Evolutionary conservation across 2,329 filamentous ascomycete genomes (phyloP).

Genomic region (Nemania sp.): DNA sequence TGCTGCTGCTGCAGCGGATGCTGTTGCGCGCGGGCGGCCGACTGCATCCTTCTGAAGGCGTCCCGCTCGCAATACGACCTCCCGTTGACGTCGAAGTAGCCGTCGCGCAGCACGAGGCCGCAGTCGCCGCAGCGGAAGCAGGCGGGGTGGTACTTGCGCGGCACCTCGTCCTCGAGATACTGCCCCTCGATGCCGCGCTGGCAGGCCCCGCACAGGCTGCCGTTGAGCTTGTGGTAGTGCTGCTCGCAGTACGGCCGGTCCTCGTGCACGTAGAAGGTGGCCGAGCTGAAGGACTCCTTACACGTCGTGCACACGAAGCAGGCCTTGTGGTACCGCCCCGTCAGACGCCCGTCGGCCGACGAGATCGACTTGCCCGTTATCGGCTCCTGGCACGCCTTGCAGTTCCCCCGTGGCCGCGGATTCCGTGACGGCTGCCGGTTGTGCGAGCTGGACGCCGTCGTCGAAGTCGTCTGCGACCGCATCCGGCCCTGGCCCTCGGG

Average conservation of each 20-base stretch:
- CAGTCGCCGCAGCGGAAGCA: conserved; percentile 89
- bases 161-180: conserved; percentile 81
- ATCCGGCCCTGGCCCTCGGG: conserved; percentile 33
- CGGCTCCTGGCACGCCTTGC: conserved; percentile 76
- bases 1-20: conserved; percentile 38
- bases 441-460: conserved; percentile 40
- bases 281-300: conserved; percentile 76
- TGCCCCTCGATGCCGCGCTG: conserved; percentile 88
- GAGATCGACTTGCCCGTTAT: conserved; percentile 94
- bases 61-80: conserved; percentile 85
- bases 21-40: conserved; percentile 43
- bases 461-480: conserved; percentile 24
- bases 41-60: conserved; percentile 64
- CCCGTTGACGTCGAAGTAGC: conserved; percentile 89
- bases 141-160: conserved; percentile 80
- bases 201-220: conserved; percentile 81
- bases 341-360: conserved; percentile 88
- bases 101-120: conserved; percentile 71
- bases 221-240: conserved; percentile 91
- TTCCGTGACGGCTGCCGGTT: conserved; percentile 46
- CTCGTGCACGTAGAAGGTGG: conserved; percentile 88
- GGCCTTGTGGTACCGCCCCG: conserved; percentile 90
- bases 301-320: conserved; percentile 94
- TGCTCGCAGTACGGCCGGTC: conserved; percentile 89
- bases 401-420: conserved; percentile 68